These are phyloP conservation scores for Quaeritorhiza haematococci DNA, from an alignment of 371 early-diverging fungal species.

Conservation along the genomic window DNA sequence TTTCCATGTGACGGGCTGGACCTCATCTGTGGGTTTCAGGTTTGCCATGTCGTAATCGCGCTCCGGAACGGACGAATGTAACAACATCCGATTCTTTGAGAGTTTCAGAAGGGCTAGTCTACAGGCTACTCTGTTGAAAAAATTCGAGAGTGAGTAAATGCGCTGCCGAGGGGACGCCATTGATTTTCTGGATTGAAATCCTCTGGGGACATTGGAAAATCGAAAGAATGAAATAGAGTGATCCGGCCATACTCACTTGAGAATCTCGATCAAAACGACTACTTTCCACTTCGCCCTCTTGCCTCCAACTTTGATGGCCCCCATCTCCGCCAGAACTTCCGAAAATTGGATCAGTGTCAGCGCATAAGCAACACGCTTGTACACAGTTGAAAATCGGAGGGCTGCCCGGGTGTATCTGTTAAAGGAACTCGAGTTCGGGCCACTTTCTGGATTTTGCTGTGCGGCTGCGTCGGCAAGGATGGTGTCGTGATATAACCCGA, in stretches of 20 bases:
- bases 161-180: no score
- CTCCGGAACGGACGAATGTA: conserved; percentile 30
- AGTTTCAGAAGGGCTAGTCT: conserved; percentile 23
- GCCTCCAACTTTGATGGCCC: conserved; percentile 63
- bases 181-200: no score
- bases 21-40: conserved; percentile 8
- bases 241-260: conserved; percentile 54
- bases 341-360: conserved; percentile 71
- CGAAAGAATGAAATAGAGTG: background rate
- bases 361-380: conserved; percentile 52
- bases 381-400: conserved; percentile 44
- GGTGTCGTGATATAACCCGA: conserved; percentile 84
- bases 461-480: conserved; percentile 66
- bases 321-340: conserved; percentile 84
- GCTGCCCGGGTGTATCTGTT: conserved; percentile 75
- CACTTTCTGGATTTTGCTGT: conserved; percentile 15
- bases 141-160: background rate
- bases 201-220: no score
- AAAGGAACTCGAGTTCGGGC: conserved; percentile 55
- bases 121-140: conserved; percentile 17
- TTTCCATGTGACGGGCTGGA: conserved; percentile 12
- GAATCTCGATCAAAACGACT: conserved; percentile 61
- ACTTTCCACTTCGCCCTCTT: conserved; percentile 60
- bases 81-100: conserved; percentile 25
- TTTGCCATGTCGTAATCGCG: conserved; percentile 37